Evolutionary conservation across 306 rosid species (phyloP).

Genomic region (Fragaria vesca): DNA sequence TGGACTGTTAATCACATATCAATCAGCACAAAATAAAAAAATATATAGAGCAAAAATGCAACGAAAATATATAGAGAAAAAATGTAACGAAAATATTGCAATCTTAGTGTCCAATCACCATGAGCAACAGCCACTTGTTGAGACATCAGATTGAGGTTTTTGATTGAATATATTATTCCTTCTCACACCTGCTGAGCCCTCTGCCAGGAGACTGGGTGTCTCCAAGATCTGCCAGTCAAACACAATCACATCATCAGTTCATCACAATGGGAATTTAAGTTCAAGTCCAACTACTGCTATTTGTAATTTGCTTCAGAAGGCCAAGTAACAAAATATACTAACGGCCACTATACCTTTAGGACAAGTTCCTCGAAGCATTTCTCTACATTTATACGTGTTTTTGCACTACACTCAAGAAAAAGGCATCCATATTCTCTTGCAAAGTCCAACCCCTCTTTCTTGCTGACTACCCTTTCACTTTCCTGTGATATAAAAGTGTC

Average conservation of each 20-base stretch:
- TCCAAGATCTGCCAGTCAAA: conserved; percentile 60
- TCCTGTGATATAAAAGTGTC: conserved; percentile 45
- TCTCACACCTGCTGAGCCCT: conserved; percentile 64
- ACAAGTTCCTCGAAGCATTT: conserved; percentile 83
- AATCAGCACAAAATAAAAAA: background rate
- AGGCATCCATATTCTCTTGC: conserved; percentile 81
- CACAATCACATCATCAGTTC: background rate
- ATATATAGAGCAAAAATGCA: background rate
- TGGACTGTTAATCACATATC: background rate
- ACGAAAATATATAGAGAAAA: background rate
- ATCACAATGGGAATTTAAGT: conserved; percentile 5
- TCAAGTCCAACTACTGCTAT: background rate
- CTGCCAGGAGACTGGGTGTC: conserved; percentile 72
- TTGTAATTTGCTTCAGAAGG: background rate
- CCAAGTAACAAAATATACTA: background rate
- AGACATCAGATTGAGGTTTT: conserved; percentile 49
- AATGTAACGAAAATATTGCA: background rate
- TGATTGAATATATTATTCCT: conserved; percentile 69
- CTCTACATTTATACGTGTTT: conserved; percentile 69
- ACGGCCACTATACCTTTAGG: conserved; percentile 47
- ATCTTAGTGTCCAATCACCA: conserved; percentile 30
- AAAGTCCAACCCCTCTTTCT: conserved; percentile 63
- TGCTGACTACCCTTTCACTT: conserved; percentile 70
- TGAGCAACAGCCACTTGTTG: conserved; percentile 60
- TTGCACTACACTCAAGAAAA: conserved; percentile 73